phyloP scores from a whole-genome alignment of 2,329 filamentous ascomycete genomes.

The Cercospora beticola region DNA sequence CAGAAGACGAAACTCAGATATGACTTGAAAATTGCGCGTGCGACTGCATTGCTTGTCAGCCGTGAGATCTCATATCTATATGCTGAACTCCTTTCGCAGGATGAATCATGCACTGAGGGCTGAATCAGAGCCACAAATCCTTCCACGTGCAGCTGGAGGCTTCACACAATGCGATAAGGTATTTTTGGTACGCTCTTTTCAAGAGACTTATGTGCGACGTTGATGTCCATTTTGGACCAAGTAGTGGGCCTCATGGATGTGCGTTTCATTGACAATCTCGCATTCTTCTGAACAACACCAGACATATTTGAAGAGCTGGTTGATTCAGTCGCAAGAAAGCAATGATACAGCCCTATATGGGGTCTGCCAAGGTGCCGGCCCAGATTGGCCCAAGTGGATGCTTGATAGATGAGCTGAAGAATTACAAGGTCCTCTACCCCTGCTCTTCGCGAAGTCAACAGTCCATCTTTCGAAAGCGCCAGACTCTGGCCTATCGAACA shows the following conservation, averaged over 20 bases:
- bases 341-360: background rate
- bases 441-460: background rate
- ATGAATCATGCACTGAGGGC: background rate
- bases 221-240: background rate
- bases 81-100: background rate
- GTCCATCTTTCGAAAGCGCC: background rate
- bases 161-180: background rate
- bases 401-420: background rate
- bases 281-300: background rate
- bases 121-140: background rate
- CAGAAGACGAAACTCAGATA: background rate
- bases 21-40: background rate
- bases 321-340: background rate
- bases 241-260: background rate
- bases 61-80: background rate
- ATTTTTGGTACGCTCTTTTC: background rate
- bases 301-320: background rate
- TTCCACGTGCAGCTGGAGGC: background rate
- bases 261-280: background rate
- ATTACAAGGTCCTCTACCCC: background rate
- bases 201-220: background rate
- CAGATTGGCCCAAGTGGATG: background rate
- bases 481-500: background rate
- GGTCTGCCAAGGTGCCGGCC: background rate
- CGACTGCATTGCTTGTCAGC: background rate